phyloP scores from a whole-genome alignment of 495 filamentous ascomycete species.

The Aspergillus kassunensis region DNA sequence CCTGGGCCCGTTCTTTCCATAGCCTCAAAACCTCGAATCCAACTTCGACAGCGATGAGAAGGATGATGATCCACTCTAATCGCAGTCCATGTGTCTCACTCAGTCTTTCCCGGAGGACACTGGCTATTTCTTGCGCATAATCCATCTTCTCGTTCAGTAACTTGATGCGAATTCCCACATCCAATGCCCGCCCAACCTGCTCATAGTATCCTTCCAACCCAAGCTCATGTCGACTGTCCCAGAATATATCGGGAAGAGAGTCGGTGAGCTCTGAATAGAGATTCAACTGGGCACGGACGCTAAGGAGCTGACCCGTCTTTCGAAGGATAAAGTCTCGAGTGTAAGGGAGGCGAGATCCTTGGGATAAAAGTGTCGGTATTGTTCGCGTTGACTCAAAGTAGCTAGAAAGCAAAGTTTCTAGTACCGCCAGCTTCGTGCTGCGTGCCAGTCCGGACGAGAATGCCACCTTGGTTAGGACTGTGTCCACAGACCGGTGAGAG shows the following conservation, averaged over 20 bases:
- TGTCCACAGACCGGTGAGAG: conserved; percentile 54
- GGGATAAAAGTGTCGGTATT: conserved; percentile 71
- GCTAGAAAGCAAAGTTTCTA: conserved; percentile 74
- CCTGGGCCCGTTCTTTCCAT: conserved; percentile 53
- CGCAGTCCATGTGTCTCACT: conserved; percentile 84
- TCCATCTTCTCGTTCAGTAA: conserved; percentile 95
- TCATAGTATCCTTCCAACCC: conserved; percentile 91
- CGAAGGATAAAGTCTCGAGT: conserved; percentile 76
- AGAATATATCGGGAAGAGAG: conserved; percentile 92
- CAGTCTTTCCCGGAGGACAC: conserved; percentile 77
- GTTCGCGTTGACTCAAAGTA: conserved; percentile 80
- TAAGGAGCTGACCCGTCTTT: conserved; percentile 91
- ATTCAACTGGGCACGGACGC: conserved; percentile 87
- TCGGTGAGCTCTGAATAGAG: conserved; percentile 97
- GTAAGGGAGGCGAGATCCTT: conserved; percentile 62
- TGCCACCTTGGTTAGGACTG: conserved; percentile 86
- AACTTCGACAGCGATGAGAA: conserved; percentile 88
- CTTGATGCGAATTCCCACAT: conserved; percentile 90
- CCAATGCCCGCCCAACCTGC: conserved; percentile 82
- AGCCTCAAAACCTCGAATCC: conserved; percentile 60
- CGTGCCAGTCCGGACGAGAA: conserved; percentile 95
- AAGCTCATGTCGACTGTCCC: conserved; percentile 86
- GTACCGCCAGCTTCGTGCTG: conserved; percentile 91
- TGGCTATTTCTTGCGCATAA: conserved; percentile 93
- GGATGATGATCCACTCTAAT: conserved; percentile 97